Evolutionary conservation across 331 rosid species (phyloP).

Genomic region (Phaseolus coccineus): DNA sequence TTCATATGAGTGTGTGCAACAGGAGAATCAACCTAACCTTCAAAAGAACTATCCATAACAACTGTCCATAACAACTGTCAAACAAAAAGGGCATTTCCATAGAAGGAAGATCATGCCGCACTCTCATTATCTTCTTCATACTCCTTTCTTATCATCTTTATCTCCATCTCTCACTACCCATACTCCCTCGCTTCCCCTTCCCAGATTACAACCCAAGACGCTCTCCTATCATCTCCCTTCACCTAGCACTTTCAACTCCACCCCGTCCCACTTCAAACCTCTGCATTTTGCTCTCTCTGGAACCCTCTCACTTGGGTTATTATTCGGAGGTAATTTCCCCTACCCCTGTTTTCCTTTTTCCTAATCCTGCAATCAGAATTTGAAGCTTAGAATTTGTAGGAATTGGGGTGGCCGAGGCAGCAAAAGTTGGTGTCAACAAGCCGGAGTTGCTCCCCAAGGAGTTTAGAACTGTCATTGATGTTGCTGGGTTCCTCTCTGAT

Average conservation of each 20-base stretch:
- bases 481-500: conserved; percentile 93
- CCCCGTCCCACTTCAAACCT: conserved; percentile 51
- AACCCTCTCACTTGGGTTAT: conserved; percentile 68
- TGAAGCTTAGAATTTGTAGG: conserved; percentile 41
- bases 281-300: conserved; percentile 67
- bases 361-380: not conserved
- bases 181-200: conserved; percentile 39
- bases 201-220: conserved; percentile 31
- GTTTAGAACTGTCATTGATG: conserved; percentile 85
- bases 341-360: not conserved
- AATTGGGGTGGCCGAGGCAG: conserved; percentile 69
- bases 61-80: not conserved
- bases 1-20: no score
- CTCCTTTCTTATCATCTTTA: conserved; percentile 41
- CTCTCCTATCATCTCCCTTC: conserved; percentile 52
- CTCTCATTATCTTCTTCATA: conserved; percentile 48
- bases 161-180: conserved; percentile 38
- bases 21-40: not conserved
- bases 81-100: not conserved
- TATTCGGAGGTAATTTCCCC: conserved; percentile 59
- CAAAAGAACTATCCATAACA: not conserved
- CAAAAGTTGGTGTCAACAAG: conserved; percentile 89
- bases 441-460: conserved; percentile 92
- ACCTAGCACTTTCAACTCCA: conserved; percentile 25
- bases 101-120: conserved; percentile 50